These are phyloP conservation scores for Coemansia aciculifera DNA, from an alignment of 192 early-diverging fungal species.

Conservation along the genomic window DNA sequence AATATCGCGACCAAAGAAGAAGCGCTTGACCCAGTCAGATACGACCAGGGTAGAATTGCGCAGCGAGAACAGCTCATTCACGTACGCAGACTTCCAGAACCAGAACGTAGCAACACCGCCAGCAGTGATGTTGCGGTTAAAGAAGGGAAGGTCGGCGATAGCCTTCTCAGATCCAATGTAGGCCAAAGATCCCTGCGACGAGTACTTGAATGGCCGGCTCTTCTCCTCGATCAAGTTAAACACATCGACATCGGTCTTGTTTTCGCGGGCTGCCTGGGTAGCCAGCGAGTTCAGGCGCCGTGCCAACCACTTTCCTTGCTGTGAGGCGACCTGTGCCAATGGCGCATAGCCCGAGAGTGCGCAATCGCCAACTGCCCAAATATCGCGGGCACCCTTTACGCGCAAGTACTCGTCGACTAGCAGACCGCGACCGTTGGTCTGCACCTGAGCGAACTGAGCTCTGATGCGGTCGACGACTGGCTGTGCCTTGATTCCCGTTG, in stretches of 20 bases:
- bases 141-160: conserved; percentile 89
- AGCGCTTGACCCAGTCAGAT: conserved; percentile 91
- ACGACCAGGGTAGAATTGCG: conserved; percentile 81
- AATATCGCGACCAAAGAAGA: conserved; percentile 89
- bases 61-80: conserved; percentile 80
- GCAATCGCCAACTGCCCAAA: conserved; percentile 91
- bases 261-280: neutral
- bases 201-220: conserved; percentile 72
- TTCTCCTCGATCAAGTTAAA: conserved; percentile 31
- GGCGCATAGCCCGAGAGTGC: conserved; percentile 74
- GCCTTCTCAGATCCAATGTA: conserved; percentile 95
- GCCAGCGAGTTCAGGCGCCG: conserved; percentile 60
- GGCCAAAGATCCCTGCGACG: conserved; percentile 82
- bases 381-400: conserved; percentile 67
- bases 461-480: conserved; percentile 60
- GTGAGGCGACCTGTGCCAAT: conserved; percentile 87
- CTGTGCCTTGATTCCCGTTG: conserved; percentile 72
- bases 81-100: conserved; percentile 76
- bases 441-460: conserved; percentile 37
- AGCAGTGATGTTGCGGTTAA: conserved; percentile 64
- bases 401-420: conserved; percentile 75
- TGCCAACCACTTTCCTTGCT: conserved; percentile 88
- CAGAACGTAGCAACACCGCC: conserved; percentile 72
- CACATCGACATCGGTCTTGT: conserved; percentile 21
- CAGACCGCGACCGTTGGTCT: conserved; percentile 59